These are phyloP conservation scores for Hippophae gyantsensis DNA, from an alignment of 306 rosid species.

Conservation along the genomic window DNA sequence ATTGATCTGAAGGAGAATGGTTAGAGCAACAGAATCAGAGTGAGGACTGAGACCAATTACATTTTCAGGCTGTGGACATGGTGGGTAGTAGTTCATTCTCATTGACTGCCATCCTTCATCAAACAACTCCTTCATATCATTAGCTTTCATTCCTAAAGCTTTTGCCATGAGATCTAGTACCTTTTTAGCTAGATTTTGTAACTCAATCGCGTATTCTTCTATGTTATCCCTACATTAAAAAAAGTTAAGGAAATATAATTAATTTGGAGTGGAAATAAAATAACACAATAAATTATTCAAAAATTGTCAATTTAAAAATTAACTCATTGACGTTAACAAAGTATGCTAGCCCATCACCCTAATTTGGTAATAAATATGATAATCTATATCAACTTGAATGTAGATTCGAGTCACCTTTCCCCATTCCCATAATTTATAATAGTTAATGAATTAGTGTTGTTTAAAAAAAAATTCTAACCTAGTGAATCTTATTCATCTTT, in stretches of 20 bases:
- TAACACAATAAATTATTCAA: too few species aligned
- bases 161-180: slow-evolving; percentile 14
- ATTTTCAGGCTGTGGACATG: slow-evolving; percentile 32
- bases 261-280: not conserved
- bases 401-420: too few species aligned
- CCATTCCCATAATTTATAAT: too few species aligned
- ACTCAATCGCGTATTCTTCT: slow-evolving; percentile 18
- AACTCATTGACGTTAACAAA: too few species aligned
- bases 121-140: slow-evolving; percentile 18
- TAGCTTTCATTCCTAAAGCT: slow-evolving; percentile 16
- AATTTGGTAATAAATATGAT: too few species aligned
- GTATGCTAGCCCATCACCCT: too few species aligned
- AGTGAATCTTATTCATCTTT: too few species aligned
- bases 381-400: too few species aligned
- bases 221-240: slow-evolving; percentile 14
- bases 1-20: slow-evolving; percentile 31
- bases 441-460: too few species aligned
- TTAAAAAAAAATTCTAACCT: too few species aligned
- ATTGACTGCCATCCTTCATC: slow-evolving; percentile 18
- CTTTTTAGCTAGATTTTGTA: slow-evolving; percentile 12
- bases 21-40: slow-evolving; percentile 20
- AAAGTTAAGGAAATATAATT: not conserved
- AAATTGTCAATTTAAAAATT: too few species aligned
- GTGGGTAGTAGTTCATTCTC: slow-evolving; percentile 38
- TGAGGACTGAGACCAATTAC: slow-evolving; percentile 28